These are phyloP conservation scores for Cyclaneusma minus DNA, from an alignment of 2,329 filamentous ascomycete genomes.

Conservation along the genomic window DNA sequence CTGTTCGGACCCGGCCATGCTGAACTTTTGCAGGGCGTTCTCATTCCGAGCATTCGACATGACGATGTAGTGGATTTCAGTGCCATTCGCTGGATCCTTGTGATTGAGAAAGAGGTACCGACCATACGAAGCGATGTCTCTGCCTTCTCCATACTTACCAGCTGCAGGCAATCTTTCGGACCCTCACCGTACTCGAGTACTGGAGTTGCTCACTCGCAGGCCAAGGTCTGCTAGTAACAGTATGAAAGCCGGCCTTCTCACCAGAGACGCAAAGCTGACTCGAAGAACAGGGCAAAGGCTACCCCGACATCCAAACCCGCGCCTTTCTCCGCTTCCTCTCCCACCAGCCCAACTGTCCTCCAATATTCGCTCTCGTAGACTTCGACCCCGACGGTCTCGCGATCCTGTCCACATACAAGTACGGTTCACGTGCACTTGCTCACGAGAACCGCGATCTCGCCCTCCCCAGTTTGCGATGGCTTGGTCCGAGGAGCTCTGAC, in stretches of 20 bases:
- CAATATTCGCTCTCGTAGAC: conserved; percentile 52
- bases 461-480: conserved; percentile 41
- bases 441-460: conserved; percentile 37
- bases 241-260: conserved; percentile 17
- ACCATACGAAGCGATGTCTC: neutral
- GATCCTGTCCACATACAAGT: conserved; percentile 60
- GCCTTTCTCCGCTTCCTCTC: conserved; percentile 44
- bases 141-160: conserved; percentile 9
- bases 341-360: conserved; percentile 25
- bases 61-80: conserved; percentile 34
- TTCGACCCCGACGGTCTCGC: conserved; percentile 63
- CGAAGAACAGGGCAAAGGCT: conserved; percentile 64
- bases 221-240: conserved; percentile 54
- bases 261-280: neutral
- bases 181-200: conserved; percentile 40
- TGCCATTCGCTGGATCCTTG: conserved; percentile 44
- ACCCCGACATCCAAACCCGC: conserved; percentile 59
- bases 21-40: conserved; percentile 32
- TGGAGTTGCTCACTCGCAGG: conserved; percentile 32
- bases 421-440: conserved; percentile 45
- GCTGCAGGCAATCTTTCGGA: conserved; percentile 67
- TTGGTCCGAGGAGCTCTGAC: conserved; percentile 34
- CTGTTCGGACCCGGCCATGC: no score
- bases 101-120: conserved; percentile 64
- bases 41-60: conserved; percentile 39